Evolutionary conservation across 2,329 filamentous ascomycete genomes (phyloP).

Genomic region (Truncatella angustata): DNA sequence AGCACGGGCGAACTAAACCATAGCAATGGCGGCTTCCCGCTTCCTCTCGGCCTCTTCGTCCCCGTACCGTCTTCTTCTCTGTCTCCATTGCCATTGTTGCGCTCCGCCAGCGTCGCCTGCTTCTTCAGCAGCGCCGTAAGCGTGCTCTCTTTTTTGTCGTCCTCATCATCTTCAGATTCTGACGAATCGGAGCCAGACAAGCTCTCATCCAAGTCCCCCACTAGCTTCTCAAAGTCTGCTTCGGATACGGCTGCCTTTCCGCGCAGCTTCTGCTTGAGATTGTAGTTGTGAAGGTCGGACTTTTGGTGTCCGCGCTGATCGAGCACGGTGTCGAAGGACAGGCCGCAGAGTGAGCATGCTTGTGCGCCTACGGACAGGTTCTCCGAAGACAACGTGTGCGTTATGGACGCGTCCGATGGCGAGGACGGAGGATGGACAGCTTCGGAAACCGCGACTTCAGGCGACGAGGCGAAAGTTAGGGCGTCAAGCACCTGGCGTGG

Average conservation of each 20-base stretch:
- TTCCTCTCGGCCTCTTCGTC: conserved; percentile 48
- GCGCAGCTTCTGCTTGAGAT: conserved; percentile 86
- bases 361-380: conserved; percentile 58
- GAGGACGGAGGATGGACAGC: conserved; percentile 14
- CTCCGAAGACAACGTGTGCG: conserved; percentile 26
- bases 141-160: conserved; percentile 66
- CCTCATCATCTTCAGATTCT: conserved; percentile 66
- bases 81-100: conserved; percentile 49
- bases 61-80: conserved; percentile 44
- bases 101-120: conserved; percentile 71
- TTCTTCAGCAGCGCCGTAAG: conserved; percentile 77
- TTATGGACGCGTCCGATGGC: conserved; percentile 21
- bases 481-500: conserved; percentile 70
- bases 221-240: conserved; percentile 78
- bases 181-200: conserved; percentile 82
- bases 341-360: conserved; percentile 76
- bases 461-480: conserved; percentile 56
- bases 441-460: conserved; percentile 21
- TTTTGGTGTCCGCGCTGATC: conserved; percentile 86
- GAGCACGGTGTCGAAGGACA: conserved; percentile 67
- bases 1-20: conserved; percentile 81
- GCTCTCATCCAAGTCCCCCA: conserved; percentile 86
- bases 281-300: conserved; percentile 91
- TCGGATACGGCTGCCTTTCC: conserved; percentile 73
- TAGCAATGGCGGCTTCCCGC: conserved; percentile 71